Evolutionary conservation across 208 protist genomes (phyloP), one percentile per base, ranked within the genome.

Genomic region (Naegleria lovaniensis): DNA sequence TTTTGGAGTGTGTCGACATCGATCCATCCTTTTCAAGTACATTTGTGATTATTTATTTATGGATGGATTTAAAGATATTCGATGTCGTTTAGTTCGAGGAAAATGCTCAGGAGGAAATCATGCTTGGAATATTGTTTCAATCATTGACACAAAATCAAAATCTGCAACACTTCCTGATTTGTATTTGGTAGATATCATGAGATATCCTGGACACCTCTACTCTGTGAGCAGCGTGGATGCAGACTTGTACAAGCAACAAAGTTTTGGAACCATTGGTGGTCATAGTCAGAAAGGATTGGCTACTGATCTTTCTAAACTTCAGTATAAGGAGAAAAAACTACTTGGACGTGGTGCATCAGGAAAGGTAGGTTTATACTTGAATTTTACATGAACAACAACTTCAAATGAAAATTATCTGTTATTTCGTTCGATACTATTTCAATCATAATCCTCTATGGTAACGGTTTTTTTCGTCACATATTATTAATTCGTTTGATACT

Each of bases 21-120:
- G 91, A 13, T 40, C 91, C 0, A 91, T 92, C 25, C 40, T 92
- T 15, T 92, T 90, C 90, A 92, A 92, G 36, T 92, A 92, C 29
- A 41, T 92, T 29, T 91, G 90, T 43, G 91, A 92, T 59, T 79
- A 67, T 58, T 90, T 48, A 43, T 67, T 67, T 67, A 29, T 67
- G 22, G 11, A 29, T 29, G 55, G 55, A 29, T 29, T 67, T 29
- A 67, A 67, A 29, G 59, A 67, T 48, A 91, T 92, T 2, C 86
- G 90, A 0, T 92, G 91, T 41, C 91, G 91, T 19, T 83, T 92
- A 0, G 89, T 92, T 48, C 51, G 90, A 33, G 91, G 91, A 19
- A 51, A 40, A 2, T 15, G 11, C 19, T 29, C 11, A 29, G 55
- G 55, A 67, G 55, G 55, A 67, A 67, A 67, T 67, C 55, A 67